Evolutionary conservation across 2,329 filamentous ascomycete species (phyloP), one percentile per base, ranked within the genome.

Genomic region (Aureobasidium sp.): DNA sequence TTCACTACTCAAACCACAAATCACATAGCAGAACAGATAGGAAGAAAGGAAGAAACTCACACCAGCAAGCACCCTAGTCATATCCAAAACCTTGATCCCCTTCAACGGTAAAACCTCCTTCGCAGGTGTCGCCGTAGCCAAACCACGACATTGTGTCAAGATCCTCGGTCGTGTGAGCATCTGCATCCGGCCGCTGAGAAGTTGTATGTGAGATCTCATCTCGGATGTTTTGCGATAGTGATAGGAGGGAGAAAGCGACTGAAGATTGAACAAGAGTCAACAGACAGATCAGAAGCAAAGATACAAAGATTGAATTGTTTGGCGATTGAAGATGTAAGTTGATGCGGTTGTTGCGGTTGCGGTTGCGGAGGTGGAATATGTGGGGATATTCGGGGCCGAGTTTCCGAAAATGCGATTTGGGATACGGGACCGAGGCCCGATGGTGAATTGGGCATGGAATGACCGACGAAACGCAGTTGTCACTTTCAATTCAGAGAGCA

Each of bases 31-130:
- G 27, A 37, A 14, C 27, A 39, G 2, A 2, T 13, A 39, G 16
- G 9, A 6, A 53, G 36, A 63, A 45, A 55, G 53, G 13, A n/a
- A 6, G 34, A 2, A 55, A 66, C 66, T 61, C 79, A 97, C 93
- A 62, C 94, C 94, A 65, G 94, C 94, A 66, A 99, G 78, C 1
- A 99, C 94, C 77, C 94, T 84, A 3, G 93, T 97, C 91, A 99
- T 95, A 73, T 99, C 94, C 64, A 99, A 81, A 14, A 97, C 92
- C 61, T 89, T 86, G 68, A 94, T 88, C 1, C 94, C 94, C 39
- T 90, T 85, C 68, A 99, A 80, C 27, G 94, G 93, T 36, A 88
- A 74, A 2, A 32, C 10, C 7, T 48, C 45, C n/a, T 16, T 79
- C 80, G 32, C 76, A 77, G 54, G 76, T 71, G 67, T 77, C 2